Base-by-base conservation (phyloP, 768 basidiomycete species). In the Epithele typhae region DNA sequence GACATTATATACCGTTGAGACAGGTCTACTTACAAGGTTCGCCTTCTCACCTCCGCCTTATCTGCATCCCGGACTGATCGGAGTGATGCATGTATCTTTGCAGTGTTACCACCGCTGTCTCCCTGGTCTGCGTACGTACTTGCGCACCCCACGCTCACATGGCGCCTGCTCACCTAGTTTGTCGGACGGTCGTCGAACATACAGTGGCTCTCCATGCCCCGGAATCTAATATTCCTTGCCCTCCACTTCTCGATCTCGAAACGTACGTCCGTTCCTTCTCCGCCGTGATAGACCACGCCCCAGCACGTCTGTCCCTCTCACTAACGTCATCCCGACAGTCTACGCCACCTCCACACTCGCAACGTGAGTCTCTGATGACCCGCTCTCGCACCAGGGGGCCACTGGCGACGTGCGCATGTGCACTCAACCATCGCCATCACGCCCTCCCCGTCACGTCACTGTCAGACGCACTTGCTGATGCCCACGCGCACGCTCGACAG, bases 231-330 rank as follows among this genome's bases (percentile, higher is more conserved):
- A 8, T 64, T 59, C 45, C 51, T 64, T 25, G 62, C 54, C 1
- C 48, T 62, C 1, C 62, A 64, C 37, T 64, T 64, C 44, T 51
- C 56, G 15, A 57, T 64, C 40, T 57, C 57, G 25, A 64, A 64
- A 46, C 45, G 62, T 60, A 45, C 41, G 58, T 56, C 23, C 32
- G 10, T 9, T 41, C 0, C 23, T 22, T 18, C 25, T 40, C 21
- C 22, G n/a, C n/a, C n/a, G n/a, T n/a, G n/a, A n/a, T n/a, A n/a
- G n/a, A n/a, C n/a, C n/a, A n/a, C n/a, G n/a, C n/a, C n/a, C n/a
- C n/a, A n/a, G n/a, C 3, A 17, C 25, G 2, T n/a, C n/a, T 12
- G 17, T 17, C 1, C 25, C 25, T 12, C 39, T 8, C 5, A 21
- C 12, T 10, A 5, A 10, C 15, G 21, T 46, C n/a, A 49, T 39